Conservation (phyloP, 2,329 filamentous ascomycete species). For the Diaporthe capsici region DNA sequence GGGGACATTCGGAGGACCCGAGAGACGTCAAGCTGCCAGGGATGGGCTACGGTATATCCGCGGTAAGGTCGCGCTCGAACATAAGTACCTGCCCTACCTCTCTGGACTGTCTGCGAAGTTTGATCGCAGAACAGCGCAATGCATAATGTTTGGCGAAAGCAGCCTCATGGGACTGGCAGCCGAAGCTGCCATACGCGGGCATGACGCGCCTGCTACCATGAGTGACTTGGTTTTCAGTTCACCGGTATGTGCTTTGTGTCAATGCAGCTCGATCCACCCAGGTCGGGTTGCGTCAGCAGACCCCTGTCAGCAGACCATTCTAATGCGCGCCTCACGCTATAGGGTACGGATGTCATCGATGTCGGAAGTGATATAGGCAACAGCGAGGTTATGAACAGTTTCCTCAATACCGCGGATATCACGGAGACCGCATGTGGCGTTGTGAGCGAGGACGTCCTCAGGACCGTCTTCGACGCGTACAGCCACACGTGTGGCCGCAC, state of each 20-base stretch:
- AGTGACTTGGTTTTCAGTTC: slow-evolving; percentile 16
- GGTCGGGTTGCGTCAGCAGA: background rate
- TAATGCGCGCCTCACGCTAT: background rate
- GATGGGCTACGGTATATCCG: slow-evolving; percentile 17
- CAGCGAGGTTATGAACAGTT: slow-evolving; percentile 23
- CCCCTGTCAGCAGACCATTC: background rate
- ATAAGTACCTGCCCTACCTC: slow-evolving; percentile 7
- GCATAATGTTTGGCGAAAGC: slow-evolving; percentile 26
- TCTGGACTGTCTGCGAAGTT: slow-evolving; percentile 15
- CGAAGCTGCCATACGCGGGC: background rate
- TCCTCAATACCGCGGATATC: slow-evolving; percentile 25
- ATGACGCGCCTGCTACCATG: slow-evolving; percentile 7
- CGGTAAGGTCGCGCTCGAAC: slow-evolving; percentile 17
- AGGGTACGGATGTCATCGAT: slow-evolving; percentile 29
- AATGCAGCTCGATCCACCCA: slow-evolving; percentile 2
- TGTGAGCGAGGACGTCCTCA: slow-evolving; percentile 14
- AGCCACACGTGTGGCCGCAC: slow-evolving; percentile 11
- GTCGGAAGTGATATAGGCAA: slow-evolving; percentile 25
- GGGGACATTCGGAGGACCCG: background rate
- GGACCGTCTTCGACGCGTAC: slow-evolving; percentile 10
- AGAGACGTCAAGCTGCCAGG: slow-evolving; percentile 1
- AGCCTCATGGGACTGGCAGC: slow-evolving; percentile 8
- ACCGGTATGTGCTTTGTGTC: slow-evolving; percentile 5
- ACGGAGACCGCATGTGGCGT: background rate
- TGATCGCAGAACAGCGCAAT: slow-evolving; percentile 20